phyloP scores from a whole-genome alignment of 257 asterid species.

The Marsdenia floribunda region DNA sequence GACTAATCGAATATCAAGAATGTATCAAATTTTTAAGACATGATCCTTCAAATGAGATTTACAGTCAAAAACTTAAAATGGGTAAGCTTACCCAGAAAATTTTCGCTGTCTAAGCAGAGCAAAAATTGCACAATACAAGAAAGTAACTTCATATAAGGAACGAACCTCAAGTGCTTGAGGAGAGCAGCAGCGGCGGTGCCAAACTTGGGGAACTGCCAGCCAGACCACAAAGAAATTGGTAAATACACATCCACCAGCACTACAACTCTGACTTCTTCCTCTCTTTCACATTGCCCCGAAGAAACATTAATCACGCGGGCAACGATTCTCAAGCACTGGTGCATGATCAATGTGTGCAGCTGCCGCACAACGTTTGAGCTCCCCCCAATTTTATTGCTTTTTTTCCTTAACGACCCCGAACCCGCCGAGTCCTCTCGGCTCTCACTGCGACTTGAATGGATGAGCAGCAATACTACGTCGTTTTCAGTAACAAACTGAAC shows the following conservation, averaged over 20 bases:
- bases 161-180: constrained; percentile 72
- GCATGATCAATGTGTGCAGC: constrained; percentile 47
- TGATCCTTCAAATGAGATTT: no score
- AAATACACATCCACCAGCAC: constrained; percentile 80
- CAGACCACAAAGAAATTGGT: constrained; percentile 65
- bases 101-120: no score
- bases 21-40: no score
- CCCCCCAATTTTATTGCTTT: constrained; percentile 63
- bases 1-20: no score
- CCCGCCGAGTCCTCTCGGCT: background rate
- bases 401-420: constrained; percentile 31
- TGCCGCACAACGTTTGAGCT: constrained; percentile 73
- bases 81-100: no score
- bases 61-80: no score
- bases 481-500: constrained; percentile 32
- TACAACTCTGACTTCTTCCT: constrained; percentile 48
- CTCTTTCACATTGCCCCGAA: constrained; percentile 23
- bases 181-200: constrained; percentile 57
- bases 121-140: background rate
- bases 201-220: constrained; percentile 89
- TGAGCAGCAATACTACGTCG: constrained; percentile 21
- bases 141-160: background rate
- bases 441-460: constrained; percentile 20
- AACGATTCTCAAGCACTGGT: constrained; percentile 51
- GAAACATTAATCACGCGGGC: constrained; percentile 44